Conservation (phyloP, 2,329 filamentous ascomycete species). For the Aureobasidium sp. region DNA sequence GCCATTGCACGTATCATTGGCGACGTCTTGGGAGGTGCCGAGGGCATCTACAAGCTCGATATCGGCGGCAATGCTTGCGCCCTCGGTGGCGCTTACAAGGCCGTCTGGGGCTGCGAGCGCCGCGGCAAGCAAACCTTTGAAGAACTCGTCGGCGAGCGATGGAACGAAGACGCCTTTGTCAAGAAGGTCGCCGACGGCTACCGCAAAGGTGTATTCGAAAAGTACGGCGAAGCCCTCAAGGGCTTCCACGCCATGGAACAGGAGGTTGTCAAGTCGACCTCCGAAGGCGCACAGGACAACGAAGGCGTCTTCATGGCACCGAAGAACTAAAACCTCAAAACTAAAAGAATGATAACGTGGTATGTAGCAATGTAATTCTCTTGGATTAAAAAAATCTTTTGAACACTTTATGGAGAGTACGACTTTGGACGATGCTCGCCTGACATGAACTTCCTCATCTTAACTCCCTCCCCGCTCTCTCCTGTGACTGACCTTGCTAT, state of each 20-base stretch:
- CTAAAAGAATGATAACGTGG: not conserved
- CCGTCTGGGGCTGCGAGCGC: constrained; percentile 82
- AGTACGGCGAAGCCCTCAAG: constrained; percentile 68
- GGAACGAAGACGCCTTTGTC: constrained; percentile 78
- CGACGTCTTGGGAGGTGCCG: constrained; percentile 78
- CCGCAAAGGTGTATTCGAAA: constrained; percentile 63
- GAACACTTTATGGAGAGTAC: not conserved
- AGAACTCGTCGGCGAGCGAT: constrained; percentile 72
- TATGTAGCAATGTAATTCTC: not conserved
- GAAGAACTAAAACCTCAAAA: not conserved
- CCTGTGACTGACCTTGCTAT: not conserved
- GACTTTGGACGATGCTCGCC: not conserved
- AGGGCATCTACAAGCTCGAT: constrained; percentile 89
- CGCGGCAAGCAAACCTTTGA: constrained; percentile 68
- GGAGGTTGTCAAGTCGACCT: constrained; percentile 44
- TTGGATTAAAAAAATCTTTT: not conserved
- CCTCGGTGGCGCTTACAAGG: constrained; percentile 89
- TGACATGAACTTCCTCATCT: not conserved
- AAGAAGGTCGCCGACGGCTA: constrained; percentile 80
- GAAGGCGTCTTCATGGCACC: constrained; percentile 16
- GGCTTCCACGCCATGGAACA: constrained; percentile 73
- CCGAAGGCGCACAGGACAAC: constrained; percentile 15
- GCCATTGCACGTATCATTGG: constrained; percentile 81
- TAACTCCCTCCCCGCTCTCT: not conserved
- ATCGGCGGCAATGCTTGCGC: constrained; percentile 95